Evolutionary conservation across 2,329 filamentous ascomycete species (phyloP), one percentile per base, ranked within the genome.

Genomic region (Catunica adiposa): DNA sequence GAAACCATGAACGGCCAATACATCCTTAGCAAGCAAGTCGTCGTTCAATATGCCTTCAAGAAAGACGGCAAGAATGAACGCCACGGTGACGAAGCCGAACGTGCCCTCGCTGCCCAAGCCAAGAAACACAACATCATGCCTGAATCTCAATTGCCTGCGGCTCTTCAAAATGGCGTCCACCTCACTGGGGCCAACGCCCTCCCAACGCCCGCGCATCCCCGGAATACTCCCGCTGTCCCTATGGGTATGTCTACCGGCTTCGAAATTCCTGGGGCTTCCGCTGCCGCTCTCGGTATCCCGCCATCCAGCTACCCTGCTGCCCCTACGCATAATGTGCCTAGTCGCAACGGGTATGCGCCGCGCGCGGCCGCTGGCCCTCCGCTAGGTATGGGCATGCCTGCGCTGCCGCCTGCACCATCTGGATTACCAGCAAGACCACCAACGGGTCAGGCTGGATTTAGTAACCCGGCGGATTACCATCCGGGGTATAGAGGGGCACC

Each of bases 21-120:
- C 69, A 80, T 98, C 59, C 89, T 94, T 75, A 95, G 92, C 74
- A 95, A 95, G 72, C 86, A 95, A 68, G 84, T 97, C 63, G 86
- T 85, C 2, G 92, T 98, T 47, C 90, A 97, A 69, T 98, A 97
- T 68, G 92, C 92, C 40, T 97, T 95, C 78, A 98, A 98, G 76
- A 97, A 97, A 71, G 92, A 98, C 65, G 92, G 92, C 62, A 95
- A 95, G 71, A 90, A 90, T 63, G 90, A 97, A 71, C 77, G 92
- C 58, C 92, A 98, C 66, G 92, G 92, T 63, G 92, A 98, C 67
- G 79, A 89, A 63, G 92, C 92, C 29, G 92, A 98, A 71, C 78
- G 92, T 64, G 85, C 88, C 73, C 79, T 98, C 50, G 92, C 92
- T 29, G 83, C 85, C 26, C 86, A 96, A 70, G 92, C 89, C 57